Evolutionary conservation across 768 basidiomycete species (phyloP).

Genomic region (Agrocybe pediades): DNA sequence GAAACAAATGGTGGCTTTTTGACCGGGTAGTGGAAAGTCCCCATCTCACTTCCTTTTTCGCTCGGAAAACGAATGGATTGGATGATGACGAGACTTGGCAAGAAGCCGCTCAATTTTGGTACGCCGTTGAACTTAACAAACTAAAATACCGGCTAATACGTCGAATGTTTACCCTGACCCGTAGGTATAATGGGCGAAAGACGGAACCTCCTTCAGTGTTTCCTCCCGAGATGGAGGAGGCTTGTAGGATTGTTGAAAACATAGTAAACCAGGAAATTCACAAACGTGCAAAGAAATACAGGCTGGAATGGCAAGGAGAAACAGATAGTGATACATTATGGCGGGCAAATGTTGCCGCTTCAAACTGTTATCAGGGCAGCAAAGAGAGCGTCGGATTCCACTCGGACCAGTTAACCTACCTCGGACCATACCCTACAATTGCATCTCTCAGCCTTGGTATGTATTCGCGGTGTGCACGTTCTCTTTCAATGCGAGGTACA

Average conservation of each 20-base stretch:
- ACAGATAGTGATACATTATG: slow-evolving; percentile 37
- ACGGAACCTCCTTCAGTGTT: slow-evolving; percentile 60
- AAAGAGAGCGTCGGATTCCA: slow-evolving; percentile 84
- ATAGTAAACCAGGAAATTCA: slow-evolving; percentile 72
- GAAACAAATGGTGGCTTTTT: slow-evolving; percentile 86
- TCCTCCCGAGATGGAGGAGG: slow-evolving; percentile 74
- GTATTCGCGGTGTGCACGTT: slow-evolving; percentile 14
- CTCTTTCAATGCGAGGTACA: not conserved
- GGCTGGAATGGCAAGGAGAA: slow-evolving; percentile 62
- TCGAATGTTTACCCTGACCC: not conserved
- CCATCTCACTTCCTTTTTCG: slow-evolving; percentile 80
- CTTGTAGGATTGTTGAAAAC: slow-evolving; percentile 68
- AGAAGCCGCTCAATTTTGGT: slow-evolving; percentile 80
- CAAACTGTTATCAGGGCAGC: slow-evolving; percentile 83
- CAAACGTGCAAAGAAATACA: slow-evolving; percentile 55
- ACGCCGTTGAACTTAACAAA: slow-evolving; percentile 6
- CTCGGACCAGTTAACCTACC: slow-evolving; percentile 78
- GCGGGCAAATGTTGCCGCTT: slow-evolving; percentile 85
- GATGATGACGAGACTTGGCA: slow-evolving; percentile 57
- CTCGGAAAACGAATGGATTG: slow-evolving; percentile 48
- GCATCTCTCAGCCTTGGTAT: slow-evolving; percentile 81
- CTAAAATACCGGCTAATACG: not conserved
- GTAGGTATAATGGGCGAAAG: slow-evolving; percentile 78
- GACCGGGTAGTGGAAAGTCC: slow-evolving; percentile 83
- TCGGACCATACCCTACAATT: slow-evolving; percentile 85